phyloP scores from a whole-genome alignment of 2,329 filamentous ascomycete genomes.

The Penicillium sp. region DNA sequence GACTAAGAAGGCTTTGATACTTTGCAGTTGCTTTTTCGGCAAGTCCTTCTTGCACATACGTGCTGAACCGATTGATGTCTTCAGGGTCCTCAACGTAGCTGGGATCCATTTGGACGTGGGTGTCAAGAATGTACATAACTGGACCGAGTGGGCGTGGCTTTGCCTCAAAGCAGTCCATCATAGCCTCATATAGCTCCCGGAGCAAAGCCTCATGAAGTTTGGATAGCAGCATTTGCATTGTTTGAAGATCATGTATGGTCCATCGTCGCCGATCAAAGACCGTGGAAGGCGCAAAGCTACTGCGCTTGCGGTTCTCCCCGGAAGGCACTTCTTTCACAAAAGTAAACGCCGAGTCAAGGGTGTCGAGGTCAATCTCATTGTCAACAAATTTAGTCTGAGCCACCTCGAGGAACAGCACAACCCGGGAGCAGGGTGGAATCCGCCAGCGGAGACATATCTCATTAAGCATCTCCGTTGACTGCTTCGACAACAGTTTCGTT shows the following conservation, averaged over 20 bases:
- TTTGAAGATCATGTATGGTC: conserved; percentile 66
- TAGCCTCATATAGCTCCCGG: conserved; percentile 81
- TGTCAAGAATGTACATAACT: conserved; percentile 76
- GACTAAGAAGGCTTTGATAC: conserved; percentile 76
- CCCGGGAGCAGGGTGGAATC: conserved; percentile 75
- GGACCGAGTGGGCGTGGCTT: conserved; percentile 79
- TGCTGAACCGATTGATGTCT: conserved; percentile 69
- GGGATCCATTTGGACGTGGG: conserved; percentile 76
- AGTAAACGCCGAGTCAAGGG: conserved; percentile 79
- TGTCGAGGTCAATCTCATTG: conserved; percentile 76
- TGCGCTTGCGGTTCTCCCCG: conserved; percentile 60
- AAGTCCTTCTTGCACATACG: conserved; percentile 70
- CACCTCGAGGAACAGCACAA: conserved; percentile 81
- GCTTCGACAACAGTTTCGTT: conserved; percentile 65
- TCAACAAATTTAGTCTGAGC: conserved; percentile 81
- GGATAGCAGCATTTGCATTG: conserved; percentile 73
- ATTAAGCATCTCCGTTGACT: conserved; percentile 77
- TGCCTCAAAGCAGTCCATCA: conserved; percentile 84
- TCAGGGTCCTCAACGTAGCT: conserved; percentile 70
- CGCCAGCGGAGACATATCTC: conserved; percentile 89
- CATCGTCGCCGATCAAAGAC: conserved; percentile 63
- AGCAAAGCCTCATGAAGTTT: conserved; percentile 78
- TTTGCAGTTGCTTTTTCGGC: conserved; percentile 72
- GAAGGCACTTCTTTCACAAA: conserved; percentile 71
- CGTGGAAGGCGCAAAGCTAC: conserved; percentile 48